Base-by-base conservation (phyloP, 2,329 filamentous ascomycete genomes). In the Paecilomyces variotii region DNA sequence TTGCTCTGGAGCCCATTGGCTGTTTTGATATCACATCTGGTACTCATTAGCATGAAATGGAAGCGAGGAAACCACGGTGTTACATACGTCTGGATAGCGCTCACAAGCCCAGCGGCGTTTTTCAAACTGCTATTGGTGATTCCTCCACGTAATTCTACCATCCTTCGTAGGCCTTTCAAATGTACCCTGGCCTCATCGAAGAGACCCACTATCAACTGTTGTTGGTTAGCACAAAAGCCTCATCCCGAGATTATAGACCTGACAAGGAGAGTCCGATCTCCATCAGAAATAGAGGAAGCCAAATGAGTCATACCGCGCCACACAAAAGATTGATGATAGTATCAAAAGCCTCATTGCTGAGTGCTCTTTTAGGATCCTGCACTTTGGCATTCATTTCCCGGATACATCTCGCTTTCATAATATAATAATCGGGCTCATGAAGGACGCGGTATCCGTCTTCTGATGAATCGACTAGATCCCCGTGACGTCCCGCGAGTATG, bases 161-260 rank as follows among this genome's bases (percentile, higher is more conserved):
- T 73, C 10, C 64, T 66, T 57, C 68, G 70, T 10, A 77, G 64
- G 2, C 74, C 74, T 32, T 65, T 64, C 7, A 76, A 63, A 60
- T 78, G 75, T 25, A 76, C 70, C 45, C 66, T 67, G 14, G 71
- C 71, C 63, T 76, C 74, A 45, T 69, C 67, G 56, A 75, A 75
- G 35, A 72, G 63, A 9, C 72, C 74, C 53, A 73, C 65, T 24
- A 75, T 72, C 55, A 74, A 60, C 72, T 74, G 34, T 19, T 9
- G 9, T 32, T n/a, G 14, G 49, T 67, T 54, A 67, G 63, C 55
- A 39, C 6, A n/a, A 45, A 3, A 9, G 25, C 10, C 50, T 9
- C 52, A 39, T 14, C 4, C n/a, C 26, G 19, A n/a, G 50, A 28
- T 1, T 11, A 24, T 34, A 7, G 26, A 56, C 28, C 35, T 24